Percentiles rank a stretch among this genome's conserved stretches.
Evolutionary conservation across 345 rosid genomes (phyloP).

Genomic region (Dovyalis caffra): DNA sequence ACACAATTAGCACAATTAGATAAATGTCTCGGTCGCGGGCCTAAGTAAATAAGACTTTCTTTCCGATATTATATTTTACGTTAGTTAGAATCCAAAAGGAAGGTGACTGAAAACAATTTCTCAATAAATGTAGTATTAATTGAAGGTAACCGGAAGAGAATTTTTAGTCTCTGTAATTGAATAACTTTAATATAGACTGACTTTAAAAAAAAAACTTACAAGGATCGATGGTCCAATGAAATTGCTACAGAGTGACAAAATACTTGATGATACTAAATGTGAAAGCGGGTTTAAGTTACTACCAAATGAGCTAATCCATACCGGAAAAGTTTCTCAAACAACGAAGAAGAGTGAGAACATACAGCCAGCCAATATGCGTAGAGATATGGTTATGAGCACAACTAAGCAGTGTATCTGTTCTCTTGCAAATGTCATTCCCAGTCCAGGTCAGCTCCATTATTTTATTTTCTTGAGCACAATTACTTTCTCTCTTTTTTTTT

Average conservation of each 20-base stretch:
- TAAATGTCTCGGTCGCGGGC: no score
- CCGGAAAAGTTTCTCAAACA: conserved; percentile 4
- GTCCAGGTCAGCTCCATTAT: conserved; percentile 18
- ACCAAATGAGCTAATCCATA: neutral
- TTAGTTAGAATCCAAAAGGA: no score
- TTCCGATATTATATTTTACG: no score
- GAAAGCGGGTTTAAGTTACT: conserved; percentile 10
- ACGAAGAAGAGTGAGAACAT: neutral
- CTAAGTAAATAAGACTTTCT: no score
- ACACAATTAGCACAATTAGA: no score
- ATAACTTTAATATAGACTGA: no score
- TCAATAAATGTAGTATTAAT: neutral
- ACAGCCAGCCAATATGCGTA: conserved; percentile 8
- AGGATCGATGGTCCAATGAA: neutral
- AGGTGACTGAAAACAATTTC: neutral
- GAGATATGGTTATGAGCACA: conserved; percentile 17
- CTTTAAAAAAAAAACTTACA: neutral
- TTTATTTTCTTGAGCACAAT: neutral
- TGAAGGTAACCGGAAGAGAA: neutral
- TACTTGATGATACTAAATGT: conserved; percentile 13
- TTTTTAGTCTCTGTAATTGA: neutral
- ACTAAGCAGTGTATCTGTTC: conserved; percentile 20
- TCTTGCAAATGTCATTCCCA: conserved; percentile 20
- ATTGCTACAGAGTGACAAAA: neutral
- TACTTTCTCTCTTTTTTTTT: neutral